Evolutionary conservation across 2,329 filamentous ascomycete species (phyloP), one percentile per base, ranked within the genome.

Genomic region (Penicillium occitanis): DNA sequence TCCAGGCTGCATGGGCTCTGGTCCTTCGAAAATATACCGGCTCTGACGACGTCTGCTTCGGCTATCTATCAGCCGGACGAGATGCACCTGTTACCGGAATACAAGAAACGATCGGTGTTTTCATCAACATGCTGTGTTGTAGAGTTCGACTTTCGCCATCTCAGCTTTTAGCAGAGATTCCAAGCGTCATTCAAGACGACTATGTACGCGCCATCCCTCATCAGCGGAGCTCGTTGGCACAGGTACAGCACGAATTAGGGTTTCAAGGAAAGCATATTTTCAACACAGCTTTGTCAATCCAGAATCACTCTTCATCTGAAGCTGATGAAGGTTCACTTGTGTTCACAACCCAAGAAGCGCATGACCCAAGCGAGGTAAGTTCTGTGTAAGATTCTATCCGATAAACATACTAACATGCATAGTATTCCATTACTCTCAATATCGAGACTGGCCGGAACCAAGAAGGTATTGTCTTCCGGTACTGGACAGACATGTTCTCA

Each of bases 51-150:
- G 73, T 82, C 11, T 78, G 74, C 33, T 82, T 82, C 61, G 80
- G 79, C 5, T 78, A 79, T 55, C 70, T 78, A 3, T 75, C 76
- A 8, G 77, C 79, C 19, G 78, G 79, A 17, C 73, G 80, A 64
- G 82, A 85, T 69, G 75, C 80, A 14, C 79, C 81, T 2, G 73
- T 85, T 8, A 71, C 77, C 5, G 77, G 77, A 1, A 80, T 85
- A 11, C 76, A 83, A 58, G 76, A 80, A 30, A 79, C 80, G 22
- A 79, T 84, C 51, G 83, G 83, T 3, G 75, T 78, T 14, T 83
- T 86, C 58, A 83, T 87, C 66, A 86, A 85, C 63, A 85, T 86
- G 80, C 77, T 87, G 2, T 81, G 84, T 55, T 85, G 81, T 66
- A 79, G 81, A 5, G 75, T 85, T 3, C 76, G 64, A 69, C 83